phyloP scores from a whole-genome alignment of 2,329 filamentous ascomycete genomes.

The Ceratocystiopsis minuta region DNA sequence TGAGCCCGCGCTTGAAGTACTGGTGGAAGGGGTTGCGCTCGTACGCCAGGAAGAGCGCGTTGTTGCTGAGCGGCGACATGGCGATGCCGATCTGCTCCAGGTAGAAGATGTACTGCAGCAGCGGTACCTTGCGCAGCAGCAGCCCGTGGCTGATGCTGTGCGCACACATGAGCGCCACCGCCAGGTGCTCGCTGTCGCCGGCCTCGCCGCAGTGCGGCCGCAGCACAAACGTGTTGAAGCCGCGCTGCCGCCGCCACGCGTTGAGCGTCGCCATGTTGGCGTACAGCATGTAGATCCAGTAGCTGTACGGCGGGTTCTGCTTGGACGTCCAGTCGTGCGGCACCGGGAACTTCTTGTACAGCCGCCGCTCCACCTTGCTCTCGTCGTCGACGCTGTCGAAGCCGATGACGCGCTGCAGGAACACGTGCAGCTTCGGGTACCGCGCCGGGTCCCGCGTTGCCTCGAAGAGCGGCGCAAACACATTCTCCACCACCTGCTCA shows the following conservation, averaged over 20 bases:
- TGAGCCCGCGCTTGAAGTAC: conserved; percentile 88
- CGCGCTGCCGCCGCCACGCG: conserved; percentile 71
- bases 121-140: conserved; percentile 76
- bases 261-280: conserved; percentile 89
- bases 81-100: conserved; percentile 95
- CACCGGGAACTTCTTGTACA: conserved; percentile 91
- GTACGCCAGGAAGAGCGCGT: conserved; percentile 88
- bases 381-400: conserved; percentile 98
- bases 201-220: conserved; percentile 93
- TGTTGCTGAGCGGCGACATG: conserved; percentile 98
- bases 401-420: conserved; percentile 85
- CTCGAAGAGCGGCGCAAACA: conserved; percentile 89
- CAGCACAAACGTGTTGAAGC: conserved; percentile 89
- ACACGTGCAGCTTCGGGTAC: conserved; percentile 86
- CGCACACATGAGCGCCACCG: conserved; percentile 76
- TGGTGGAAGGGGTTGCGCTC: conserved; percentile 91
- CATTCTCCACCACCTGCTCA: conserved; percentile 75
- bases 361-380: conserved; percentile 81
- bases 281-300: conserved; percentile 97
- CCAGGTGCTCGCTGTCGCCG: conserved; percentile 89
- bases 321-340: conserved; percentile 77
- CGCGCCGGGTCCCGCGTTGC: conserved; percentile 73
- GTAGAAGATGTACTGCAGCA: conserved; percentile 95
- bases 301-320: conserved; percentile 95
- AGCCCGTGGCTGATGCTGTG: conserved; percentile 96